Evolutionary conservation across 768 basidiomycete species (phyloP), one percentile per base, ranked within the genome.

Genomic region (Lyophyllum shimeji): DNA sequence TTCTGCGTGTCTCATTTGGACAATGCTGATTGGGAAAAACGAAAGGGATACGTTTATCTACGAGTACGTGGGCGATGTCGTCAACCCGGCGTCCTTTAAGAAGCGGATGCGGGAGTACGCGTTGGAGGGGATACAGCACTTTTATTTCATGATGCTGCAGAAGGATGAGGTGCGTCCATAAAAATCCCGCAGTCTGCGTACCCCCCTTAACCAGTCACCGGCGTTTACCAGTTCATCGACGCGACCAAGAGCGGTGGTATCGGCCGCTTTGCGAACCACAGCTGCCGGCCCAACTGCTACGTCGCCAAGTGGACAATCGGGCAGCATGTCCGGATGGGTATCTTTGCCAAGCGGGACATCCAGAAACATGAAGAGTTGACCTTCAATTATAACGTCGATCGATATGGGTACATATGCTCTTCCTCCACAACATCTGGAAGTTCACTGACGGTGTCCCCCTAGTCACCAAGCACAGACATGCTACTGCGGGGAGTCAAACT

Each of bases 101-200:
- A 93, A 92, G 70, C 86, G 96, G 27, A 98, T 99, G 93, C 83
- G 89, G 37, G 87, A 89, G 8, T 99, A 99, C 68, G 95, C 85
- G 1, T 83, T 87, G 42, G 93, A 97, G 68, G 96, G 96, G 17
- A 94, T 98, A 60, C 80, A 83, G 50, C 97, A 98, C 70, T 99
- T 98, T 64, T 99, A 98, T 75, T 99, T 99, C 69, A 99, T 98
- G 97, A 95, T 96, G 90, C 72, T 99, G 55, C 97, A 99, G 74
- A 94, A 92, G 67, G 95, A 96, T 62, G 95, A 98, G 82, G 95
- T 94, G 62, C 53, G 84, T 71, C 13, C 39, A 23, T 45, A 27
- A 23, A 13, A 55, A 21, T 37, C 15, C 4, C 15, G 50, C 9
- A n/a, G n/a, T n/a, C n/a, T 42, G 8, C 33, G 12, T 44, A 12